Conservation (phyloP, 495 filamentous ascomycete species). For the Aspergillus funiculosus region DNA sequence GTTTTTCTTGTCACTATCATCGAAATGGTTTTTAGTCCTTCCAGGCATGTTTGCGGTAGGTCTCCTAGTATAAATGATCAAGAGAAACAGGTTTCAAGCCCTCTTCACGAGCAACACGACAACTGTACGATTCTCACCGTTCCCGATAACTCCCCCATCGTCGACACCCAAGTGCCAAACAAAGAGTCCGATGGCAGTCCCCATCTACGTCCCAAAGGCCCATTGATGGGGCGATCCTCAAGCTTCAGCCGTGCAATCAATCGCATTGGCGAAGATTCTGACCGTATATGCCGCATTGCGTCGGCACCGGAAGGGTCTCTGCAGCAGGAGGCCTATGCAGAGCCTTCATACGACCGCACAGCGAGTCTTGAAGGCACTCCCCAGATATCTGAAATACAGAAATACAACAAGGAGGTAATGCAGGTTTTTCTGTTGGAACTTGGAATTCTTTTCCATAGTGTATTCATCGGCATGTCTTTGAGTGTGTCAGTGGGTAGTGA, state of each 20-base stretch:
- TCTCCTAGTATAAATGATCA: not conserved
- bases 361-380: not conserved
- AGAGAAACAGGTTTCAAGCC: not conserved
- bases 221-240: conserved; percentile 25
- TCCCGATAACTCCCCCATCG: not conserved
- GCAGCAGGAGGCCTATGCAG: conserved; percentile 18
- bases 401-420: conserved; percentile 37
- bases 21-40: conserved; percentile 60
- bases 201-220: conserved; percentile 30
- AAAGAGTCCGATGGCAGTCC: conserved; percentile 1
- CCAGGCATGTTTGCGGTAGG: conserved; percentile 25
- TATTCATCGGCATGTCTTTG: conserved; percentile 79
- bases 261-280: conserved; percentile 25
- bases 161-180: not conserved
- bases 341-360: not conserved
- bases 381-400: conserved; percentile 18
- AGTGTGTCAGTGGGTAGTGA: conserved; percentile 64
- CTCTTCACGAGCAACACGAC: not conserved
- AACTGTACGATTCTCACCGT: no score
- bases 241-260: conserved; percentile 31
- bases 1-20: conserved; percentile 62
- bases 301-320: conserved; percentile 22
- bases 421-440: conserved; percentile 70
- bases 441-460: conserved; percentile 74
- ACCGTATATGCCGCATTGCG: conserved; percentile 23